These are phyloP conservation scores for Cymodocea nodosa DNA, from an alignment of 116 monocot genomes.

Conservation along the genomic window DNA sequence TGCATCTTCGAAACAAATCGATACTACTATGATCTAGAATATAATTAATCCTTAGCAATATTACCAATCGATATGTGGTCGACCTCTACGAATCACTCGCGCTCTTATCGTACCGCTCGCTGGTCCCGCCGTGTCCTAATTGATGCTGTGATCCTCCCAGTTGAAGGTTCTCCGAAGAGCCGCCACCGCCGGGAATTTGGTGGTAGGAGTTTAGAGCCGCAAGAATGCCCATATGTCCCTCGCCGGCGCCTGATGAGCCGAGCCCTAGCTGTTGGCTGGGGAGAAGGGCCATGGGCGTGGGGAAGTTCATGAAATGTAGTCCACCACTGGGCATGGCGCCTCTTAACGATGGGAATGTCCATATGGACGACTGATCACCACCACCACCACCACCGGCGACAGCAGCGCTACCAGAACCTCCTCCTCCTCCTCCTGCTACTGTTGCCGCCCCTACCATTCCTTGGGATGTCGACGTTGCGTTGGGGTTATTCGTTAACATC, in stretches of 20 bases:
- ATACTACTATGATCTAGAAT: neutral
- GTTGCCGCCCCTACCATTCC: neutral
- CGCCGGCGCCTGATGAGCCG: conserved; percentile 18
- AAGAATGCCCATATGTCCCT: conserved; percentile 51
- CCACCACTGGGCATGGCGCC: conserved; percentile 39
- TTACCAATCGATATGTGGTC: neutral
- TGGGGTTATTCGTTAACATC: conserved; percentile 46
- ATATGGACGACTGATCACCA: conserved; percentile 21
- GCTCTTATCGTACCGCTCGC: conserved; percentile 54
- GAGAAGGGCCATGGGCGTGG: conserved; percentile 51
- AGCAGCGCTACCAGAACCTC: too few species aligned
- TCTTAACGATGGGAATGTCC: conserved; percentile 38
- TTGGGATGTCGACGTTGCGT: conserved; percentile 7
- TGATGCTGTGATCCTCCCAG: conserved; percentile 1
- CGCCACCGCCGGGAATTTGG: conserved; percentile 3
- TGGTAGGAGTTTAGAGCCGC: conserved; percentile 55
- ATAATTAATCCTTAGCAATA: neutral
- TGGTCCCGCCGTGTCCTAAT: conserved; percentile 8
- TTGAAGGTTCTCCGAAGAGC: conserved; percentile 7
- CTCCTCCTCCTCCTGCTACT: too few species aligned
- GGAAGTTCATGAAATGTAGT: conserved; percentile 77
- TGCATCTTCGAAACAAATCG: neutral
- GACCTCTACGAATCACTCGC: conserved; percentile 44
- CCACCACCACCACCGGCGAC: conserved; percentile 10
- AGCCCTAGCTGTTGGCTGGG: conserved; percentile 58